These are phyloP conservation scores for Clavispora fructus DNA, from an alignment of 805 yeast species.

Conservation along the genomic window DNA sequence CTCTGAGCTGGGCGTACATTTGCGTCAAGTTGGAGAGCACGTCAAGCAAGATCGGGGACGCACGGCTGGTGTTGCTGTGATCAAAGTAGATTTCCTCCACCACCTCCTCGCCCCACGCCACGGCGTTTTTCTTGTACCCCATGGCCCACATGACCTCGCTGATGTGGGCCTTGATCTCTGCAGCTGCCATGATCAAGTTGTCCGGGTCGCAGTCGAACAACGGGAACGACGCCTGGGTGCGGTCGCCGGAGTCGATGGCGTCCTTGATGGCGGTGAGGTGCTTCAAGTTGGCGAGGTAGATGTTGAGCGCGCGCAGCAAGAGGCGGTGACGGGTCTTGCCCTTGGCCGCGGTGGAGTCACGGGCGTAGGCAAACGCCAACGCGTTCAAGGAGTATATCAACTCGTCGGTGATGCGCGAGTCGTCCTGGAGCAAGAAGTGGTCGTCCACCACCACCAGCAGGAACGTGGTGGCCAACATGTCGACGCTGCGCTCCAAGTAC, in stretches of 20 bases:
- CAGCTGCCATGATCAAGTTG: constrained; percentile 23
- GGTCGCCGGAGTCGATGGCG: constrained; percentile 11
- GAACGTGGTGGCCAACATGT: constrained; percentile 29
- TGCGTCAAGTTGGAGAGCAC: constrained; percentile 27
- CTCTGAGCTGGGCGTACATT: constrained; percentile 27
- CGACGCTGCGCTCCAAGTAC: constrained; percentile 27
- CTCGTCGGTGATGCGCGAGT: constrained; percentile 33
- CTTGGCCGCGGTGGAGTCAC: constrained; percentile 4
- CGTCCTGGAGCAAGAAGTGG: constrained; percentile 21
- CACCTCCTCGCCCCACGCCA: constrained; percentile 39
- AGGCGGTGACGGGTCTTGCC: constrained; percentile 8
- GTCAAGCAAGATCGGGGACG: constrained; percentile 23
- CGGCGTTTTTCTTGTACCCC: constrained; percentile 34
- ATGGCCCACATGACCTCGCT: constrained; percentile 39
- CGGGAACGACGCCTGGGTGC: constrained; percentile 28
- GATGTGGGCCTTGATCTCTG: constrained; percentile 34
- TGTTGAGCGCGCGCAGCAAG: constrained; percentile 26
- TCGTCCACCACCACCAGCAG: constrained; percentile 19
- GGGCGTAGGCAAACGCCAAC: constrained; percentile 30
- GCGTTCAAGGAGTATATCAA: constrained; percentile 27
- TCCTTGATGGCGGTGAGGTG: constrained; percentile 17
- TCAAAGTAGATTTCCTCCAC: constrained; percentile 31
- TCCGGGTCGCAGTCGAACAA: constrained; percentile 29
- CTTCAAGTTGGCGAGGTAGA: constrained; percentile 33
- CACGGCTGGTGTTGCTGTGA: constrained; percentile 21